A percentile compares a stretch with the other conserved stretches of the same genome.
Conservation (phyloP, 208 protist genomes). For the Herpetomonas samuelpessoai region DNA sequence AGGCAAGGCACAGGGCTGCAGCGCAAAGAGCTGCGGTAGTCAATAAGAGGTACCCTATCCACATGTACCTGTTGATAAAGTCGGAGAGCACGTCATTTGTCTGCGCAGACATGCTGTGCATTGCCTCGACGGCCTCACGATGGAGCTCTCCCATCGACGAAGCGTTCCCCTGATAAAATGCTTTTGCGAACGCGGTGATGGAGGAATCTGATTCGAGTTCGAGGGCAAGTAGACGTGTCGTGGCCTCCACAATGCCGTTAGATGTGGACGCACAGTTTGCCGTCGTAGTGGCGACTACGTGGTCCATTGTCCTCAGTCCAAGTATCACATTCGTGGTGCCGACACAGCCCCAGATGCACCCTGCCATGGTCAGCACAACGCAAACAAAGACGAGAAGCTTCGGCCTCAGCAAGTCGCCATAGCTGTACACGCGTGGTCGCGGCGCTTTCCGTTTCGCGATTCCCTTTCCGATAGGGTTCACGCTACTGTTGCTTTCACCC, state of each 20-base stretch:
- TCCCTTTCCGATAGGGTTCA: background rate
- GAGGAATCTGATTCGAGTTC: too few relatives aligned
- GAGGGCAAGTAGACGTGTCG: too few relatives aligned
- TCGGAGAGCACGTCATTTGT: too few relatives aligned
- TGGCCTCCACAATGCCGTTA: too few relatives aligned
- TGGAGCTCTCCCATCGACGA: too few relatives aligned
- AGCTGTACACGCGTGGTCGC: conserved; percentile 29
- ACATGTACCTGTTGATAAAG: too few relatives aligned
- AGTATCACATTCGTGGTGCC: conserved; percentile 3
- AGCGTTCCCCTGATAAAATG: too few relatives aligned
- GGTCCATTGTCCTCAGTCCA: background rate
- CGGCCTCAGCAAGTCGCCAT: conserved; percentile 35
- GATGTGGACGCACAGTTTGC: too few relatives aligned
- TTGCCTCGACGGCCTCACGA: too few relatives aligned
- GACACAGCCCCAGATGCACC: conserved; percentile 23
- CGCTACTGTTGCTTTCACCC: background rate
- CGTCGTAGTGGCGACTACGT: background rate
- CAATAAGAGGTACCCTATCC: conserved; percentile 24
- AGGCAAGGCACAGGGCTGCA: conserved; percentile 15
- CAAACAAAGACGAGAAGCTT: conserved; percentile 18
- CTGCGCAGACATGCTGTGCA: too few relatives aligned
- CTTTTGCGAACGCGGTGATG: too few relatives aligned
- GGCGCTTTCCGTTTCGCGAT: background rate
- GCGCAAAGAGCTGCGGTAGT: conserved; percentile 13
- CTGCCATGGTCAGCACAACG: conserved; percentile 16